Percentiles rank a stretch among this genome's conserved stretches.
Conservation (phyloP, 495 filamentous ascomycete genomes). For the Podospora appendiculata region DNA sequence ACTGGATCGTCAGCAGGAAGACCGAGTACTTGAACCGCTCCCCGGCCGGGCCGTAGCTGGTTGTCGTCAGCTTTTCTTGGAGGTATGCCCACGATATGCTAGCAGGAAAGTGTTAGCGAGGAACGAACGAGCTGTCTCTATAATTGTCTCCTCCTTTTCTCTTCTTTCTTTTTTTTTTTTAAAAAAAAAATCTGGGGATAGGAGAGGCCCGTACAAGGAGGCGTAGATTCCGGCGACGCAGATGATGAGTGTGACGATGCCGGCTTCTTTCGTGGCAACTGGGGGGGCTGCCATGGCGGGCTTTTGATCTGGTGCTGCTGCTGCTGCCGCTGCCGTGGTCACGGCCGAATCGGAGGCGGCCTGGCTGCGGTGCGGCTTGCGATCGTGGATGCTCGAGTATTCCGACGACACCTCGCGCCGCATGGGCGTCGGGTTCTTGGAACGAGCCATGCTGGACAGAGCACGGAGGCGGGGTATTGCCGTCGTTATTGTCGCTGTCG, state of each 20-base stretch:
- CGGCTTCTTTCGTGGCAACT: constrained; percentile 35
- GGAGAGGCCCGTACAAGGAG: constrained; percentile 63
- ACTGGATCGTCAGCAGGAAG: constrained; percentile 94
- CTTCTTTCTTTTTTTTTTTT: too few species aligned
- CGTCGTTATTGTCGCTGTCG: neutral
- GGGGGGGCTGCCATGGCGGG: constrained; percentile 10
- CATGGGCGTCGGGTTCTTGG: constrained; percentile 60
- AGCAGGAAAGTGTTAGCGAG: neutral
- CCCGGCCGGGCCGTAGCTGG: constrained; percentile 59
- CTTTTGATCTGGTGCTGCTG: constrained; percentile 13
- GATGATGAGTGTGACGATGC: constrained; percentile 65
- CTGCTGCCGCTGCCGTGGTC: constrained; percentile 17
- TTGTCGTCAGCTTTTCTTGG: constrained; percentile 96
- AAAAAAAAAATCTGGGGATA: neutral
- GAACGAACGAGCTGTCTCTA: neutral
- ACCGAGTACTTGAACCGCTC: constrained; percentile 86
- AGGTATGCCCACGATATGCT: constrained; percentile 94
- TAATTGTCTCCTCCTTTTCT: too few species aligned
- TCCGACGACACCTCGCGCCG: constrained; percentile 60
- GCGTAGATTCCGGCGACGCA: constrained; percentile 92
- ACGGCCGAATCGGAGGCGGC: constrained; percentile 23
- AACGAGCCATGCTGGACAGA: constrained; percentile 51
- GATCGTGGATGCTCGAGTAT: constrained; percentile 36
- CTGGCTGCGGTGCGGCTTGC: constrained; percentile 21
- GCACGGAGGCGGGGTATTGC: neutral